These are phyloP conservation scores for Blastocystis hominis DNA, from an alignment of 352 stramenopile species.

Conservation along the genomic window DNA sequence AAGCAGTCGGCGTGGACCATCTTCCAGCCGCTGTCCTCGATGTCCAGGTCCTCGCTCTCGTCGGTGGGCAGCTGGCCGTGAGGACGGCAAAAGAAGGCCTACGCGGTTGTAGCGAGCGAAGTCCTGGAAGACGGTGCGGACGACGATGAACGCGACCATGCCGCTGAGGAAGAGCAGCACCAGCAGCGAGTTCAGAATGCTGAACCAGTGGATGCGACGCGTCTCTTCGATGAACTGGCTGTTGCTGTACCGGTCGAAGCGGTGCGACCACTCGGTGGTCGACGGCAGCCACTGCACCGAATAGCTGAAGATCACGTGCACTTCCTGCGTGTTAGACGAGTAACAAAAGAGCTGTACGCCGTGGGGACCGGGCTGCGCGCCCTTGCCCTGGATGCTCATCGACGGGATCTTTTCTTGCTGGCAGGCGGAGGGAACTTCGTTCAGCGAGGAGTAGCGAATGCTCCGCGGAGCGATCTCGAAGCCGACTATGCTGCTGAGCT, in stretches of 20 bases:
- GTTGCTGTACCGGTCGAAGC: slow-evolving; percentile 97
- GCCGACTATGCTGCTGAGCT: slow-evolving; percentile 87
- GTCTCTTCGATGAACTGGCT: slow-evolving; percentile 73
- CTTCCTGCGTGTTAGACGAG: slow-evolving; percentile 2
- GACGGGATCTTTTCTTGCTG: neutral
- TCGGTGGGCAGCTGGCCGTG: slow-evolving; percentile 73
- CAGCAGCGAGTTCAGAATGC: slow-evolving; percentile 94
- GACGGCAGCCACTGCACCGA: slow-evolving; percentile 91
- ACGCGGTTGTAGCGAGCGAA: slow-evolving; percentile 92
- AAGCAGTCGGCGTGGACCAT: slow-evolving; percentile 98
- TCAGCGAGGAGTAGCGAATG: neutral
- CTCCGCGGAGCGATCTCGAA: slow-evolving; percentile 75
- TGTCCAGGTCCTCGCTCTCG: slow-evolving; percentile 83
- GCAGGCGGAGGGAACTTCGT: neutral
- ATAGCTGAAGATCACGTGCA: slow-evolving; percentile 80
- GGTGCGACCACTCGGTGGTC: slow-evolving; percentile 86
- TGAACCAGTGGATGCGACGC: slow-evolving; percentile 93
- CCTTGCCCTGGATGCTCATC: slow-evolving; percentile 65
- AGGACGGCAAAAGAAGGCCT: neutral
- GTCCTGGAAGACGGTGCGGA: slow-evolving; percentile 91
- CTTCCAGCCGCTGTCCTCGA: slow-evolving; percentile 89
- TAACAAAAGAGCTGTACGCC: neutral
- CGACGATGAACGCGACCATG: slow-evolving; percentile 97
- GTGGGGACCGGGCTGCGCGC: slow-evolving; percentile 64
- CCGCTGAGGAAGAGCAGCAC: slow-evolving; percentile 95